Conservation (phyloP, 768 basidiomycete genomes). For the Albatrellus ellisii region DNA sequence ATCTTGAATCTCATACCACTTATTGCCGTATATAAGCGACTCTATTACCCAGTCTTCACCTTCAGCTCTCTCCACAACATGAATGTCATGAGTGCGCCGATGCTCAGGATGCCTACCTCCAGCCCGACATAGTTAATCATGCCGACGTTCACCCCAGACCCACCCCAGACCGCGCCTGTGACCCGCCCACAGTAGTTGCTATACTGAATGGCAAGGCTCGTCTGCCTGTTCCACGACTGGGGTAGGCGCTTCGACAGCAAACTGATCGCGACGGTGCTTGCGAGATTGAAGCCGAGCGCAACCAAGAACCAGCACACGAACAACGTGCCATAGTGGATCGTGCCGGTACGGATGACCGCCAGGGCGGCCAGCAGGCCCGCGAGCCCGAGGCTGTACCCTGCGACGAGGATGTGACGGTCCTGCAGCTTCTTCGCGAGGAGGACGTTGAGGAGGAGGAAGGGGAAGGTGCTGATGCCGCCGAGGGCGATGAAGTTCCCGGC, state of each 20-base stretch:
- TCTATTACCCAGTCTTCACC: conserved; percentile 50
- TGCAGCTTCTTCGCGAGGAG: conserved; percentile 42
- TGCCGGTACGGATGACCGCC: conserved; percentile 26
- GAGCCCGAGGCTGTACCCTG: conserved; percentile 37
- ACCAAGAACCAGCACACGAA: conserved; percentile 40
- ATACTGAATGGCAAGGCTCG: conserved; percentile 51
- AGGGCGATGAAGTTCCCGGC: conserved; percentile 64
- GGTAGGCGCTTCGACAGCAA: conserved; percentile 60
- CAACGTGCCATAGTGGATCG: conserved; percentile 33
- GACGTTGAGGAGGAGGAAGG: conserved; percentile 53
- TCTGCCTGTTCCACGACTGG: conserved; percentile 40
- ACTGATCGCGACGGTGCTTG: conserved; percentile 56
- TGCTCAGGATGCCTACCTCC: conserved; percentile 45
- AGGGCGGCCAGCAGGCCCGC: conserved; percentile 40
- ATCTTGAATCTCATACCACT: no score
- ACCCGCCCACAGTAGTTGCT: conserved; percentile 57
- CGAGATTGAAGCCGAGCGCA: conserved; percentile 61
- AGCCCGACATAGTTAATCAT: conserved; percentile 48
- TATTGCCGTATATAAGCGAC: no score
- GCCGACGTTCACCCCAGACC: conserved; percentile 42
- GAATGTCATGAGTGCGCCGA: conserved; percentile 41
- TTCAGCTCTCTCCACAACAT: conserved; percentile 52
- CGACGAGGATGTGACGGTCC: conserved; percentile 44
- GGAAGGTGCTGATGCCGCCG: conserved; percentile 46
- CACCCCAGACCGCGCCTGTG: conserved; percentile 56